Percentiles rank a stretch among this genome's conserved stretches.
Evolutionary conservation across 179 eudicot species (phyloP).

Genomic region (Silene coronaria): DNA sequence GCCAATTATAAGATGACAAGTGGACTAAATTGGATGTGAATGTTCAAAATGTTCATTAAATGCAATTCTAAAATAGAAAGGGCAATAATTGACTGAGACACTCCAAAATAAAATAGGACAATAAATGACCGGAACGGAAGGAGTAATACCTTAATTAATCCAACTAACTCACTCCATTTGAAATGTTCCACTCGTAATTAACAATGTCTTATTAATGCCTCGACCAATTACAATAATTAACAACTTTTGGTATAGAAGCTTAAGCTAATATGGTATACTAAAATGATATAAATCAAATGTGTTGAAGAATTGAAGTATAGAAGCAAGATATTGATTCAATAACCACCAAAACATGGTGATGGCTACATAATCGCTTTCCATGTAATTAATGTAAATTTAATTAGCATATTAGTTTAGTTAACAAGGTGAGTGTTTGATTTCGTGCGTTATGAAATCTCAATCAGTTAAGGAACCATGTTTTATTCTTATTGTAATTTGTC

Average conservation of each 20-base stretch:
- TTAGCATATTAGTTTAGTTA: conserved; percentile 14
- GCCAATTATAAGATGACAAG: too few relatives aligned
- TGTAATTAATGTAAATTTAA: conserved; percentile 21
- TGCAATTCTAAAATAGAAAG: too few relatives aligned
- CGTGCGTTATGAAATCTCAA: conserved; percentile 57
- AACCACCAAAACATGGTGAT: conserved; percentile 40
- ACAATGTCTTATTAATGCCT: too few relatives aligned
- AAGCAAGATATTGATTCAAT: conserved; percentile 36
- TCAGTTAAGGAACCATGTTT: conserved; percentile 68
- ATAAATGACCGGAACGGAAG: too few relatives aligned
- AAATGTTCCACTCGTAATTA: too few relatives aligned
- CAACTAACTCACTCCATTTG: too few relatives aligned
- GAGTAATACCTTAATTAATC: too few relatives aligned
- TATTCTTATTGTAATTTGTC: conserved; percentile 13
- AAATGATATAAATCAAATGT: neutral
- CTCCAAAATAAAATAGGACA: too few relatives aligned
- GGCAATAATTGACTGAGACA: too few relatives aligned
- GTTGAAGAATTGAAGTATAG: conserved; percentile 7
- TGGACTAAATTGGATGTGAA: too few relatives aligned
- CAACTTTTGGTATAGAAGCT: neutral
- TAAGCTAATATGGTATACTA: neutral
- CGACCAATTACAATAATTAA: too few relatives aligned
- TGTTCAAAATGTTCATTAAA: too few relatives aligned
- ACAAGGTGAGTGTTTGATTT: conserved; percentile 47
- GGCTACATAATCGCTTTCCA: conserved; percentile 21